Evolutionary conservation across 2,329 filamentous ascomycete genomes (phyloP), one percentile per base, ranked within the genome.

Genomic region (Rhexocercosporidium sp.): DNA sequence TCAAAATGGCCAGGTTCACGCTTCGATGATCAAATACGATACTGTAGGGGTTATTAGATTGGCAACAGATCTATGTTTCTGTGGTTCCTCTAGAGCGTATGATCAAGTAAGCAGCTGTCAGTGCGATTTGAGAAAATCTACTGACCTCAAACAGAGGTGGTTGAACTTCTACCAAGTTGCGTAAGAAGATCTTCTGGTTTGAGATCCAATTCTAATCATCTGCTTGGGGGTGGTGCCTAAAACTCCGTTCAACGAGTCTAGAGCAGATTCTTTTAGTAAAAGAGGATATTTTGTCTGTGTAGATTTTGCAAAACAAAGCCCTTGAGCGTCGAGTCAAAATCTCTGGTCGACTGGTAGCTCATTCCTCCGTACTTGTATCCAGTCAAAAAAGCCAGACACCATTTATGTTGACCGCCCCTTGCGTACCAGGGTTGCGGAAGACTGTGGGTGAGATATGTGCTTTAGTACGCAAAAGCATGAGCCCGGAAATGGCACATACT

Each of bases 31-130:
- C n/a, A 60, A 60, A 63, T 80, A 79, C 68, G 78, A 80, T 69
- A 78, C 78, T 3, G 79, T 78, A 2, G 76, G 78, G 12, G 73
- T 77, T 47, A 82, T 82, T 54, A 66, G 81, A 59, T 64, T 83
- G 65, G 78, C 77, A 64, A 81, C 79, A 4, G 81, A 83, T 74
- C 68, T 83, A 69, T 71, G 80, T 46, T 82, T 81, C 70, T 80
- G 79, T 69, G 78, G 80, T 53, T 69, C 65, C 1, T 59, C 53
- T 14, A 62, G 51, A 20, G 68, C 65, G 34, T 70, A 60, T 63
- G 69, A 70, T 64, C 44, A 59, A 59, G 70, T 71, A 62, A 64
- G 41, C 53, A 11, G 44, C 14, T 46, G 14, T n/a, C 9, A 27
- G 16, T 29, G 57, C 3, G 27, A 20, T n/a, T 11, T 12, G 18